Evolutionary conservation across 2,329 filamentous ascomycete species (phyloP), one percentile per base, ranked within the genome.

Genomic region (Acephala macrosclerotiorum): DNA sequence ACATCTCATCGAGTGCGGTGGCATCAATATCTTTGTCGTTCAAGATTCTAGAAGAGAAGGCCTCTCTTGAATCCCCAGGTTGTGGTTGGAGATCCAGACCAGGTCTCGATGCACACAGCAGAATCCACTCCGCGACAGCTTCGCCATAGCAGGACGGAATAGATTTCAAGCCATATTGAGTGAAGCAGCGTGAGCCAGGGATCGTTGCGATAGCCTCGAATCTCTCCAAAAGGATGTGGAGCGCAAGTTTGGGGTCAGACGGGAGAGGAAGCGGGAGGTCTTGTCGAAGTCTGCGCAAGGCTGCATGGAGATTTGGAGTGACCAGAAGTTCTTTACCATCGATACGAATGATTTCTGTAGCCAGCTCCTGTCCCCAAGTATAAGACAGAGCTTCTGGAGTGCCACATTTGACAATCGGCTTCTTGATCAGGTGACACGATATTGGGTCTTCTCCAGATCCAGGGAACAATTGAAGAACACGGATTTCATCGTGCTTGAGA

Each of bases 351-450:
- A 33, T 16, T 22, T 55, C 60, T 3, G 25, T 26, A 11, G 45
- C 36, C 33, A 55, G 38, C 25, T 33, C 42, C 12, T 29, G 33
- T 22, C 62, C 65, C 65, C 61, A 67, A n/a, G 47, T 36, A 33
- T 67, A 67, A 1, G 65, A 67, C 9, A 62, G 40, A 16, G 60
- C 60, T 29, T 61, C 59, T 49, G 45, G 20, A 22, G 45, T 25
- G 20, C 45, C 20, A 7, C 45, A 49, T 22, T 25, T 16, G 3
- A 12, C 5, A 12, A 25, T 49, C 11, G 45, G 20, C 14, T 12
- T 22, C 9, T 49, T 49, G n/a, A 49, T 49, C 45, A 49, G 22
- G 45, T 49, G 45, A 14, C 45, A 16, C 25, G 45, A 22, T 22
- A 49, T 49, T 42, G n/a, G 45, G 25, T 26, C 22, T 20, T 49